Conservation (phyloP, 257 asterid species). For the Gentiana straminea region DNA sequence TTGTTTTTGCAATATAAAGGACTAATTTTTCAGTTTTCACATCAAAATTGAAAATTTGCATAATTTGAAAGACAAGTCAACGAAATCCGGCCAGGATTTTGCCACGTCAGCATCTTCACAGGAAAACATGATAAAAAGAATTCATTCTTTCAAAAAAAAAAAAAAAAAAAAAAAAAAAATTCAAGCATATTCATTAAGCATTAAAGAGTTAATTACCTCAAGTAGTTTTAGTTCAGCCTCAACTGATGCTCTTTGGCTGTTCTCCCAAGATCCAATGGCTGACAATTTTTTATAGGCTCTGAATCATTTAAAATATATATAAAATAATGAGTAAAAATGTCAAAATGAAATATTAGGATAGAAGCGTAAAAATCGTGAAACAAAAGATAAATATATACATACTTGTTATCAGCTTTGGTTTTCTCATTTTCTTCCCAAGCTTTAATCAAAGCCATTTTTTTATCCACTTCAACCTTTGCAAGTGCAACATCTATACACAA, state of each 20-base stretch:
- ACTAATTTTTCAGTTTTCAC: too few species aligned
- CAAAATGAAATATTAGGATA: background rate
- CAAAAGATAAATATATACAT: background rate
- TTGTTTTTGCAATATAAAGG: too few species aligned
- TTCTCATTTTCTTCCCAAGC: slow-evolving; percentile 76
- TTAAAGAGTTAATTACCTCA: slow-evolving; percentile 24
- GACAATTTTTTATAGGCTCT: slow-evolving; percentile 44
- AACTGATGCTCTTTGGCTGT: slow-evolving; percentile 27
- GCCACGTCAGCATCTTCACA: too few species aligned
- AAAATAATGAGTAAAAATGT: background rate
- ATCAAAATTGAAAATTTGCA: too few species aligned
- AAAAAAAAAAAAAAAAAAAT: background rate
- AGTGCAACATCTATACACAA: slow-evolving; percentile 22
- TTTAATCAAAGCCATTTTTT: slow-evolving; percentile 46
- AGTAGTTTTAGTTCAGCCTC: slow-evolving; percentile 41
- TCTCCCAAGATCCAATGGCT: slow-evolving; percentile 49
- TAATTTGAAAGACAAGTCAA: too few species aligned
- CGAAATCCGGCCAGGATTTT: too few species aligned
- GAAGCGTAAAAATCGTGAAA: background rate
- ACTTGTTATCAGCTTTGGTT: slow-evolving; percentile 49
- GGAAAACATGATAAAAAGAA: background rate
- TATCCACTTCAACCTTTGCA: slow-evolving; percentile 34
- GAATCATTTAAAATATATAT: slow-evolving; percentile 7
- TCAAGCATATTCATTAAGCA: background rate
- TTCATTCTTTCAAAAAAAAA: background rate